Conservation (phyloP, 345 rosid genomes). For the Cardiospermum halicacabum region DNA sequence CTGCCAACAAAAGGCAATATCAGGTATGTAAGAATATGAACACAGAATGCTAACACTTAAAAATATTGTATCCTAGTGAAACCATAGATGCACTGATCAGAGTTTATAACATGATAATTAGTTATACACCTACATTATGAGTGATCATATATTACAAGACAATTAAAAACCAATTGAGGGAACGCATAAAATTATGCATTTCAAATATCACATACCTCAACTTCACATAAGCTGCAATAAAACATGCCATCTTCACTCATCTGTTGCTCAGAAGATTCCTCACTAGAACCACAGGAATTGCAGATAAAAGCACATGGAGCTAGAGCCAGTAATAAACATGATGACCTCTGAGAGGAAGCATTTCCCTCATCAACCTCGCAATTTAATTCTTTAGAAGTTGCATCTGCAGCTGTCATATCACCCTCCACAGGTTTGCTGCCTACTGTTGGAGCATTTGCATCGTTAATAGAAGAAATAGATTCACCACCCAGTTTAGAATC, state of each 20-base stretch:
- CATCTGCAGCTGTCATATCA: conserved; percentile 26
- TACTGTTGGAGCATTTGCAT: conserved; percentile 36
- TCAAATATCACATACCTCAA: conserved; percentile 56
- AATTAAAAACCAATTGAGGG: neutral
- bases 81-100: neutral
- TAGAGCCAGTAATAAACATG: conserved; percentile 42
- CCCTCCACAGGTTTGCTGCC: conserved; percentile 51
- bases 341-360: conserved; percentile 30
- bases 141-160: neutral
- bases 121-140: too few species aligned
- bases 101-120: too few species aligned
- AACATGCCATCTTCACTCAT: conserved; percentile 95
- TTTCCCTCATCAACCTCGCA: conserved; percentile 31
- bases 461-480: conserved; percentile 48
- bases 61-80: neutral
- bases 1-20: conserved; percentile 32
- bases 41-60: neutral
- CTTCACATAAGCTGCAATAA: conserved; percentile 95
- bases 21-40: conserved; percentile 3
- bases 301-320: conserved; percentile 67
- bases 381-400: conserved; percentile 28
- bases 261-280: conserved; percentile 64
- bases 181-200: neutral
- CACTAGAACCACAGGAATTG: conserved; percentile 44
- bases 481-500: conserved; percentile 61